Evolutionary conservation across 2,329 filamentous ascomycete genomes (phyloP), one percentile per base, ranked within the genome.

Genomic region (Verticillium tricorpus): DNA sequence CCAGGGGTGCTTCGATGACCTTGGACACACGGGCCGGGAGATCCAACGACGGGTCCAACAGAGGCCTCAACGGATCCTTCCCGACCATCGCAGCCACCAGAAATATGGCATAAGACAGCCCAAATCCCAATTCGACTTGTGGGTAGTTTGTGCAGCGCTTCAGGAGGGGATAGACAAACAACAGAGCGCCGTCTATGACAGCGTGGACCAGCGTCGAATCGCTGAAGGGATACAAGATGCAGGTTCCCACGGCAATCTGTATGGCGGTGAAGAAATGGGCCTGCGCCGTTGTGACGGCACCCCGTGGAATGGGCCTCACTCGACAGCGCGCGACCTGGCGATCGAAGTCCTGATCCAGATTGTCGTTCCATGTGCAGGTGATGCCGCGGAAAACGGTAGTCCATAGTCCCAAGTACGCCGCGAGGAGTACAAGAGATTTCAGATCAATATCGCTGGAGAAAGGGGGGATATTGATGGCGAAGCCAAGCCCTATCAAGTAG

Each of bases 71-170:
- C 14, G 67, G 61, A 14, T 56, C 28, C 39, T 57, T 62, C 1
- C 69, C 59, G 1, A 67, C 67, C 69, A 71, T 70, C 7, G 70
- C 65, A 1, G 64, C 67, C 5, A 72, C 74, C 63, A 75, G 66
- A 4, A 74, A 60, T 39, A 73, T 67, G 5, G 67, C 68, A 69
- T 69, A 74, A 17, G 71, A 68, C 12, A 76, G 65, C 40, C 70
- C 70, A 50, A 70, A 69, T 1, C 74, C 74, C 3, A 77, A 70
- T 12, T 76, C 72, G 14, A 76, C 14, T 66, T 76, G 74, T 3
- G 72, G 64, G 25, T 72, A 68, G 61, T 74, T 66, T n/a, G 72
- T 76, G 63, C 74, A 72, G 2, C 73, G 67, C 66, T 77, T 77
- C 2, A 72, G 70, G 62, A 66, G 70, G 1, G 74, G 74, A 65